These are phyloP conservation scores for Lophiostoma macrostomum DNA, from an alignment of 495 filamentous ascomycete genomes.

Conservation along the genomic window DNA sequence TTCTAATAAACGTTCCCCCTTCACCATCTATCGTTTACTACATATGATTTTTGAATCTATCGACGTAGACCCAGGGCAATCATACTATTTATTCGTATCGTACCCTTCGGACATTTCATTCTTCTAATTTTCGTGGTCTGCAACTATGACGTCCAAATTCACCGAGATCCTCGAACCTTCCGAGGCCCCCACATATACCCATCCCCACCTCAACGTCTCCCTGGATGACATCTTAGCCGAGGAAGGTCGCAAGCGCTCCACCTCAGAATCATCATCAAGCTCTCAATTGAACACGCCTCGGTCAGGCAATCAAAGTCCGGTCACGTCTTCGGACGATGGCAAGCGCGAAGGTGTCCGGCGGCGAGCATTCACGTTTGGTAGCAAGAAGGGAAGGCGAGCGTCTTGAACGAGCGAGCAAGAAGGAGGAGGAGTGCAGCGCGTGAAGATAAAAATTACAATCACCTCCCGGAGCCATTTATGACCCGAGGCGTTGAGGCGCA, in stretches of 20 bases:
- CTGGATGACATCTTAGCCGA: constrained; percentile 40
- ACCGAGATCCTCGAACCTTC: constrained; percentile 39
- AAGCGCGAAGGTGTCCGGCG: constrained; percentile 5
- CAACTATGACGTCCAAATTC: constrained; percentile 37
- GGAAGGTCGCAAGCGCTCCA: constrained; percentile 24
- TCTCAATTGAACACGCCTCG: no score
- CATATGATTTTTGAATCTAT: no score
- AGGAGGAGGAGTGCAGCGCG: background rate
- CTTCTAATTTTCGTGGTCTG: no score
- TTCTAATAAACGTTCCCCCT: no score
- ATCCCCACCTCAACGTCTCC: constrained; percentile 35
- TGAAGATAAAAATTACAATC: constrained; percentile 4
- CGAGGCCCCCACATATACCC: constrained; percentile 25
- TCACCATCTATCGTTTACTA: no score
- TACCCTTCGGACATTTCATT: no score
- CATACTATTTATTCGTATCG: no score
- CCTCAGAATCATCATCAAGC: constrained; percentile 30
- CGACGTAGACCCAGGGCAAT: no score
- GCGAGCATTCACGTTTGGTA: constrained; percentile 20
- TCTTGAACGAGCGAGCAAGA: background rate
- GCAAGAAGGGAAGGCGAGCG: constrained; percentile 21
- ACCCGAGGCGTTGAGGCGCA: no score
- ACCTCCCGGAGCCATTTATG: background rate
- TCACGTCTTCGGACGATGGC: constrained; percentile 10
- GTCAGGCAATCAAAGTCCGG: constrained; percentile 9